Base-by-base conservation (phyloP, 148 eudicot genomes). In the Cornus controversa region DNA sequence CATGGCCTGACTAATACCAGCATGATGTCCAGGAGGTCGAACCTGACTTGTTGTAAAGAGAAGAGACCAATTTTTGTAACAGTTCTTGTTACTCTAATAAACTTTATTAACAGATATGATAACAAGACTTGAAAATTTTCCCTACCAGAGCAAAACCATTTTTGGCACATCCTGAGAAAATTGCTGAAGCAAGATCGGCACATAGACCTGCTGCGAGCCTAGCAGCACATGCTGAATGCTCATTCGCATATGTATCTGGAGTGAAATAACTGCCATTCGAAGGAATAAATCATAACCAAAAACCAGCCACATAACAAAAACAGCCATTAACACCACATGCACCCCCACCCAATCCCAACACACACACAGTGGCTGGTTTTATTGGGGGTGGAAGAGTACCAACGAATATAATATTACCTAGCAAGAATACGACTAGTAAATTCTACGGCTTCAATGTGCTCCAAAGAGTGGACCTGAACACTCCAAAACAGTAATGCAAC, bases 21-120 rank as follows among this genome's bases (percentile, higher is more conserved):
- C 99, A 86, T 96, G 99, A 84, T 96, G 99, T 78, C 99, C 99
- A 84, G 99, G 99, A 77, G 99, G 99, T n/a, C 99, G 89, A 79
- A 94, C 91, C 98, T 94, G 86, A 65, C 63, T 65, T 81, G 80
- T 73, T 72, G 72, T 22, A 74, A 77, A 67, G 71, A 45, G 26
- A 66, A 72, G 28, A 65, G 31, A 60, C 64, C 23, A 5, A 60
- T 18, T 60, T 60, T 50, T n/a, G 6, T 22, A 4, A 60, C 64
- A 60, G 25, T 60, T 60, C 50, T 36, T 7, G 54, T 34, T 34
- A 20, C 53, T 74, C 36, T 36, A 24, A 74, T 16, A 47, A 14
- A 29, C 14, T 13, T 67, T 13, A 47, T 76, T 36, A 50, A 31
- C 47, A 72, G 10, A n/a, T 66, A 45, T 23, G 31, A 64, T 34